phyloP scores from a whole-genome alignment of 2,329 filamentous ascomycete genomes.

The Huntiella bhutanensis region DNA sequence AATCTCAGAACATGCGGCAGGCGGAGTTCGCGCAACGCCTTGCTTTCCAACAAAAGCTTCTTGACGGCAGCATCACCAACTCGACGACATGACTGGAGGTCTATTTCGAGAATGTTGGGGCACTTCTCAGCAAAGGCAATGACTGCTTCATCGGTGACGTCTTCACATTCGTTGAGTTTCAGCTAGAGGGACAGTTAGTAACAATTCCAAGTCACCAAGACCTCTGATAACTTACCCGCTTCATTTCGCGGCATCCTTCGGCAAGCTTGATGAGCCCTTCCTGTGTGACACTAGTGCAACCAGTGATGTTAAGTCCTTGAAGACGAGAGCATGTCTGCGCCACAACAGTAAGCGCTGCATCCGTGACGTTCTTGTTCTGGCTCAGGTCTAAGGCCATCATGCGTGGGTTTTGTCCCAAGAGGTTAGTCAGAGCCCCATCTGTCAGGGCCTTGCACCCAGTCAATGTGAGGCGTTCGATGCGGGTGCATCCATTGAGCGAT shows the following conservation, averaged over 20 bases:
- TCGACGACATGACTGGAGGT: conserved; percentile 67
- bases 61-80: conserved; percentile 74
- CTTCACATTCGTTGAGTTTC: conserved; percentile 83
- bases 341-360: conserved; percentile 58
- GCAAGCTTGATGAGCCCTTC: conserved; percentile 69
- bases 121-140: conserved; percentile 75
- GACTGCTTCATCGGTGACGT: conserved; percentile 66
- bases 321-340: conserved; percentile 66
- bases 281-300: conserved; percentile 68
- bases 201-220: conserved; percentile 48
- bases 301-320: conserved; percentile 84
- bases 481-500: conserved; percentile 67
- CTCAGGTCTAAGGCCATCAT: conserved; percentile 84
- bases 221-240: conserved; percentile 40
- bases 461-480: conserved; percentile 79
- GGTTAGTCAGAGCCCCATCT: conserved; percentile 60
- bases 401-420: conserved; percentile 61
- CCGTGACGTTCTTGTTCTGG: conserved; percentile 65
- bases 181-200: conserved; percentile 30
- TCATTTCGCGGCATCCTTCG: conserved; percentile 66
- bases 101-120: conserved; percentile 87
- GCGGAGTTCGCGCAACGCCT: conserved; percentile 74
- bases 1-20: conserved; percentile 72
- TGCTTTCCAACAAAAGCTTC: conserved; percentile 56
- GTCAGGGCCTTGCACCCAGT: conserved; percentile 77